phyloP scores from a whole-genome alignment of 108 stramenopile genomes.

The Phaeodactylum tricornutum region DNA sequence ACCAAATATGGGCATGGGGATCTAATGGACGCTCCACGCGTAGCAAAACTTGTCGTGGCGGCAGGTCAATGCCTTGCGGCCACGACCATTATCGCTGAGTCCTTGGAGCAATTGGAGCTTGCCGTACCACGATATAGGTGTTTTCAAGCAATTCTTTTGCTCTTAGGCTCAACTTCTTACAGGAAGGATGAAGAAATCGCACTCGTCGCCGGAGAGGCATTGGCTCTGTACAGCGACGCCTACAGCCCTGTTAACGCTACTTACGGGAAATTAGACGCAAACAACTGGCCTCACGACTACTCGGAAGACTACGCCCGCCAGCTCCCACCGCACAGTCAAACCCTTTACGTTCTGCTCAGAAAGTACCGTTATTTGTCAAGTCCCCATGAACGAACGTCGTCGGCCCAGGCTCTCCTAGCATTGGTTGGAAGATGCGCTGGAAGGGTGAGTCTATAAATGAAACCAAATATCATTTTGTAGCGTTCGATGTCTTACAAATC shows the following conservation, averaged over 20 bases:
- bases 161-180: constrained; percentile 55
- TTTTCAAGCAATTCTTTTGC: constrained; percentile 42
- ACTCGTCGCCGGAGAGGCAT: constrained; percentile 62
- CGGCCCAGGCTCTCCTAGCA: constrained; percentile 52
- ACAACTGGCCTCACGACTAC: constrained; percentile 28
- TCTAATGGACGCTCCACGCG: constrained; percentile 40
- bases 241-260: constrained; percentile 5
- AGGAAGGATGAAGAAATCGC: constrained; percentile 70
- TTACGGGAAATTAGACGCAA: no score
- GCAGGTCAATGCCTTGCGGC: constrained; percentile 50
- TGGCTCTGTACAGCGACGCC: constrained; percentile 42
- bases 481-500: no score
- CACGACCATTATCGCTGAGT: constrained; percentile 38
- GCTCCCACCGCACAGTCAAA: constrained; percentile 63
- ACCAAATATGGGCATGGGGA: constrained; percentile 48
- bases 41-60: constrained; percentile 32
- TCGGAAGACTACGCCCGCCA: constrained; percentile 30
- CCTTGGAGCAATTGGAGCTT: constrained; percentile 9
- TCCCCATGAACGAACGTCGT: constrained; percentile 51
- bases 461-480: no score
- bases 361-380: constrained; percentile 33
- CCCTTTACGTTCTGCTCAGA: constrained; percentile 46
- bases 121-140: constrained; percentile 37
- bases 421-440: no score
- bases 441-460: no score